A percentile compares a stretch with the other conserved stretches of the same genome.
Conservation (phyloP, 2,329 filamentous ascomycete genomes). For the Cytospora piceae region DNA sequence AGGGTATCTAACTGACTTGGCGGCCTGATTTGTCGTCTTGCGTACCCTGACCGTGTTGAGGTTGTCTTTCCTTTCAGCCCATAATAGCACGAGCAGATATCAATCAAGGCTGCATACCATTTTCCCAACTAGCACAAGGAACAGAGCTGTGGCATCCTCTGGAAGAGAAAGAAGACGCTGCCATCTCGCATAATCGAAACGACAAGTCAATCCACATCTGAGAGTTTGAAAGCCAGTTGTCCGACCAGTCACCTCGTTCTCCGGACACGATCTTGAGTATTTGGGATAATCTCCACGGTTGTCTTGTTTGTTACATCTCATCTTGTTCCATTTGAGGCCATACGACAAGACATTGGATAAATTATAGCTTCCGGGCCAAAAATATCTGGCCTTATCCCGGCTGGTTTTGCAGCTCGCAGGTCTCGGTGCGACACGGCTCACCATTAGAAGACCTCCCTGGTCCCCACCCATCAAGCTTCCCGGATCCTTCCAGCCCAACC, state of each 20-base stretch:
- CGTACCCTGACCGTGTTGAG: slow-evolving; percentile 23
- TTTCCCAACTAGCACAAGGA: slow-evolving; percentile 17
- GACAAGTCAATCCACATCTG: slow-evolving; percentile 15
- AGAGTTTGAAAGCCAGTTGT: slow-evolving; percentile 12
- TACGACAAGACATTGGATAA: slow-evolving; percentile 19
- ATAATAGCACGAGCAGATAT: slow-evolving; percentile 25
- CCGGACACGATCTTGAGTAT: slow-evolving; percentile 10
- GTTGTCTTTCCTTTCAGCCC: slow-evolving; percentile 28
- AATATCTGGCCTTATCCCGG: slow-evolving; percentile 28
- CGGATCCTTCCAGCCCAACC: slow-evolving; percentile 29
- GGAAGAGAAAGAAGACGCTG: slow-evolving; percentile 15
- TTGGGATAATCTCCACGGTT: slow-evolving; percentile 12
- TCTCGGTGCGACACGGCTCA: slow-evolving; percentile 29
- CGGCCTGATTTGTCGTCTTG: slow-evolving; percentile 22
- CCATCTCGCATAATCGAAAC: slow-evolving; percentile 17
- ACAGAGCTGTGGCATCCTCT: slow-evolving; percentile 6
- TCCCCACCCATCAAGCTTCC: slow-evolving; percentile 30
- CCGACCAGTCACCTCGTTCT: slow-evolving; percentile 20
- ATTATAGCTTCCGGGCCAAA: slow-evolving; percentile 23
- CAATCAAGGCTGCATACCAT: slow-evolving; percentile 20
- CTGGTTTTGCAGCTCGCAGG: slow-evolving; percentile 29
- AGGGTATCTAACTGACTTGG: slow-evolving; percentile 23
- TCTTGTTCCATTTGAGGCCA: slow-evolving; percentile 22
- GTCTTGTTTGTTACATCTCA: slow-evolving; percentile 26
- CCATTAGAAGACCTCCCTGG: slow-evolving; percentile 31